Evolutionary conservation across 163 green algal genomes (phyloP), one percentile per base, ranked within the genome.

Genomic region (Scenedesmus sp.): DNA sequence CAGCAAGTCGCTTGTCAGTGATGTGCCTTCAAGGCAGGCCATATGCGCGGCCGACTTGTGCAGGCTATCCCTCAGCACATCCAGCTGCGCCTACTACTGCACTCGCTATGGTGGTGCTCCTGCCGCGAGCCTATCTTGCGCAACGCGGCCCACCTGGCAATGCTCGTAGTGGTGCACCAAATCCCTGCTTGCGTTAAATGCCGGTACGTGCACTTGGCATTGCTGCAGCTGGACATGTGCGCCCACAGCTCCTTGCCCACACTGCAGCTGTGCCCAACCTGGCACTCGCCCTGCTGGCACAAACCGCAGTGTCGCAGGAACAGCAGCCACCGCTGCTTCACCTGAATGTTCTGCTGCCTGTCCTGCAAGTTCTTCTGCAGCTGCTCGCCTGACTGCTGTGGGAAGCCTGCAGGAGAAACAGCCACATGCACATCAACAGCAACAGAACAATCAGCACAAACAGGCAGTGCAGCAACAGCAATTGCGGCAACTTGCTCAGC

Each of bases 151-250:
- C 86, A 93, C 94, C 56, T 94, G 84, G 94, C 97, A 99, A 89
- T 98, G 97, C 87, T 99, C 96, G 94, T 99, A 97, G 94, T 99
- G 98, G 89, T 98, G 97, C 60, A 99, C 94, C 82, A 99, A 96
- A 92, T 98, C 96, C 10, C 97, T 96, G 10, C 94, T 97, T n/a
- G 95, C 94, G 18, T 96, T 91, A 93, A 98, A 84, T 97, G 95
- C 7, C 96, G 95, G 94, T 98, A 99, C 0, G 95, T 55, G 96
- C 98, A 99, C 54, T 94, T 23, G 0, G 93, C 23, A 84, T 98
- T 94, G 73, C 94, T 95, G 94, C 98, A 99, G 34, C 94, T 91
- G 56, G 98, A 91, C 60, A 99, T 97, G 95, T 99, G 98, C 81
- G 96, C 88, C 97, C 97, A 99, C 64, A 99, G 95, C 94, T 98